Conservation (phyloP, 2,329 filamentous ascomycete genomes). For the Sporothrix sp. region DNA sequence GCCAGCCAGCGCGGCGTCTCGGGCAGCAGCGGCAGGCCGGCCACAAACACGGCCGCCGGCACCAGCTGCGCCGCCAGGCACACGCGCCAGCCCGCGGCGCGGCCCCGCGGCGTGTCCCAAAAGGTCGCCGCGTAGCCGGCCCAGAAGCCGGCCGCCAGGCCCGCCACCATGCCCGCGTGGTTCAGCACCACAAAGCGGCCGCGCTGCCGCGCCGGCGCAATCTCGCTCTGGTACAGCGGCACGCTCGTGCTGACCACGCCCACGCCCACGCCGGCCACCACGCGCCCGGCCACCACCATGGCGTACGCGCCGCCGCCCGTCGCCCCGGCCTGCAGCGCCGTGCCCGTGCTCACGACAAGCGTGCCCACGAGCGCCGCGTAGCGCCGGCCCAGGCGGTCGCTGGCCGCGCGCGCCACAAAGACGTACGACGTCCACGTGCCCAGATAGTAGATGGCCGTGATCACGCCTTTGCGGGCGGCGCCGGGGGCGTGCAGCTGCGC, state of each 20-base stretch:
- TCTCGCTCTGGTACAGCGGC: slow-evolving; percentile 49
- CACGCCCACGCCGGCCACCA: slow-evolving; percentile 43
- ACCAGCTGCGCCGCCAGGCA: slow-evolving; percentile 42
- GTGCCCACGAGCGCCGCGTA: slow-evolving; percentile 41
- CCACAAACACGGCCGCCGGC: slow-evolving; percentile 39
- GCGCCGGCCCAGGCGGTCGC: slow-evolving; percentile 42
- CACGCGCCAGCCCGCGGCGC: slow-evolving; percentile 41
- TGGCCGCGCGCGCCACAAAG: slow-evolving; percentile 41
- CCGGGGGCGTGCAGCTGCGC: slow-evolving; percentile 34
- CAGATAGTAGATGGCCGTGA: slow-evolving; percentile 49
- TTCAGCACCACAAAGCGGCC: slow-evolving; percentile 50
- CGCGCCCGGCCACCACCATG: slow-evolving; percentile 41
- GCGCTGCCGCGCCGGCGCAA: slow-evolving; percentile 42
- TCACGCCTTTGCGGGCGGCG: slow-evolving; percentile 38
- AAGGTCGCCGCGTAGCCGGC: slow-evolving; percentile 46
- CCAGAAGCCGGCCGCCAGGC: slow-evolving; percentile 46
- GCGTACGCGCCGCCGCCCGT: slow-evolving; percentile 31
- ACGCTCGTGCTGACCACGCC: slow-evolving; percentile 47
- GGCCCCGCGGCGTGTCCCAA: slow-evolving; percentile 37
- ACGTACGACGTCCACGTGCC: slow-evolving; percentile 47
- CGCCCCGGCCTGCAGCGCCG: slow-evolving; percentile 37
- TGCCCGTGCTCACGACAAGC: slow-evolving; percentile 37
- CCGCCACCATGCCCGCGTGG: slow-evolving; percentile 47
- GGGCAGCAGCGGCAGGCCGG: slow-evolving; percentile 41
- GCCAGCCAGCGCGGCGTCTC: slow-evolving; percentile 52